Conservation (phyloP, 441 rosid species). For the Kokia cookei region DNA sequence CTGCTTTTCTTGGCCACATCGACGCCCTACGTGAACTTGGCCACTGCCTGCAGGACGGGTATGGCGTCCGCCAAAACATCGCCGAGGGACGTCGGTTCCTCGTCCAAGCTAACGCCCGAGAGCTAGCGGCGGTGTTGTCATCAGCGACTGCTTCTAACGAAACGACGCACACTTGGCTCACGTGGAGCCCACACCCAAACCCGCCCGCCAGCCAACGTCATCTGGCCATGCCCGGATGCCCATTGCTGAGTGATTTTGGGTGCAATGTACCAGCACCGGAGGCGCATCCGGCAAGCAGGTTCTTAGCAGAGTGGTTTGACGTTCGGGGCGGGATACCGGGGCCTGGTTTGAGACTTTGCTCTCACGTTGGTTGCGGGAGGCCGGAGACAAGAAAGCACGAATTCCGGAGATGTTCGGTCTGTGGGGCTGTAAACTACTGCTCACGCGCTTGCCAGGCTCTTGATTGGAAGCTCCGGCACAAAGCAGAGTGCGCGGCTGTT, state of each 20-base stretch:
- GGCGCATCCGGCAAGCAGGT: constrained; percentile 63
- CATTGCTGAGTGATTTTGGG: constrained; percentile 78
- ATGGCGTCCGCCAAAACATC: constrained; percentile 78
- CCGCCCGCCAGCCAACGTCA: constrained; percentile 19
- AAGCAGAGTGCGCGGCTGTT: constrained; percentile 64
- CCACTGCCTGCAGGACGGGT: constrained; percentile 93
- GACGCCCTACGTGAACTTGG: constrained; percentile 90
- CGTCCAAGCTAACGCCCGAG: constrained; percentile 90
- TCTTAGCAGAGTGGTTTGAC: constrained; percentile 66
- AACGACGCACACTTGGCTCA: constrained; percentile 44
- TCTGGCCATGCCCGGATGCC: constrained; percentile 43
- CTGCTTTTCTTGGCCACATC: constrained; percentile 77
- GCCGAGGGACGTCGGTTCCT: constrained; percentile 81
- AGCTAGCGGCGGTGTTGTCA: constrained; percentile 62
- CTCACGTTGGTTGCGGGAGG: constrained; percentile 80
- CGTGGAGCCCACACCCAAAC: constrained; percentile 37
- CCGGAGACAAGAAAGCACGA: constrained; percentile 91
- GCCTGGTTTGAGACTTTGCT: constrained; percentile 63
- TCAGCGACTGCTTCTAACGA: constrained; percentile 19
- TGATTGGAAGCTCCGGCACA: constrained; percentile 88
- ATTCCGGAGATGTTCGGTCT: constrained; percentile 83
- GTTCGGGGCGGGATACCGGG: constrained; percentile 35
- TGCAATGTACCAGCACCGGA: constrained; percentile 91
- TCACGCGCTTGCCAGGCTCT: constrained; percentile 96
- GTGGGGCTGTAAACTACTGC: constrained; percentile 89